Evolutionary conservation across 2,329 filamentous ascomycete genomes (phyloP), one percentile per base, ranked within the genome.

Genomic region (Mycosphaerella sp.): DNA sequence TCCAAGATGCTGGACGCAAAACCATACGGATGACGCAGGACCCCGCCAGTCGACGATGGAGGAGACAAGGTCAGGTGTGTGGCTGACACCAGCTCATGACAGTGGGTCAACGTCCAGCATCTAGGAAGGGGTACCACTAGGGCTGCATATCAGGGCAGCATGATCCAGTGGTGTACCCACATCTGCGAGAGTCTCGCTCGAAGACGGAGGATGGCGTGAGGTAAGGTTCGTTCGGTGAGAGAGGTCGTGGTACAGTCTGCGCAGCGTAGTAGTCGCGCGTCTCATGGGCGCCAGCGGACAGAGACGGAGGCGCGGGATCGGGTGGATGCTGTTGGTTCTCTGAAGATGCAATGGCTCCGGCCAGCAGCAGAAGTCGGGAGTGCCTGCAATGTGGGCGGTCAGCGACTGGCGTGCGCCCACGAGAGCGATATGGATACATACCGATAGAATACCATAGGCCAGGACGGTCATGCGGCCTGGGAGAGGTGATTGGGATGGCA

Each of bases 161-260:
- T 78, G 39, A 93, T 97, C 93, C 93, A 98, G 72, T 88, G 83
- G 77, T 98, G 97, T 75, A 98, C 84, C 90, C 92, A 96, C 71
- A 95, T 80, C 77, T 98, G 93, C 49, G 93, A 97, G 65, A 97
- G 80, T 66, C 91, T 85, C 65, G 92, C 85, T 67, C 84, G 83
- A 67, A 96, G 83, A 65, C 91, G 90, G 59, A 98, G 86, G 97
- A 6, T 58, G 93, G 92, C 60, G 90, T 96, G 67, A 87, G 80
- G 68, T 82, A 82, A 69, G 81, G 81, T 71, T 82, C 80, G 59
- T 86, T 84, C 69, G 82, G 79, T 67, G 77, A 72, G 69, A 74
- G 69, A 72, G 79, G 76, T 74, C 78, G 78, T 72, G 79, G 71
- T 75, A 69, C 72, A 67, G 76, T 76, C 70, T 78, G 76, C 60